Conservation (phyloP, 805 yeast species). For the Hanseniaspora vineae region DNA sequence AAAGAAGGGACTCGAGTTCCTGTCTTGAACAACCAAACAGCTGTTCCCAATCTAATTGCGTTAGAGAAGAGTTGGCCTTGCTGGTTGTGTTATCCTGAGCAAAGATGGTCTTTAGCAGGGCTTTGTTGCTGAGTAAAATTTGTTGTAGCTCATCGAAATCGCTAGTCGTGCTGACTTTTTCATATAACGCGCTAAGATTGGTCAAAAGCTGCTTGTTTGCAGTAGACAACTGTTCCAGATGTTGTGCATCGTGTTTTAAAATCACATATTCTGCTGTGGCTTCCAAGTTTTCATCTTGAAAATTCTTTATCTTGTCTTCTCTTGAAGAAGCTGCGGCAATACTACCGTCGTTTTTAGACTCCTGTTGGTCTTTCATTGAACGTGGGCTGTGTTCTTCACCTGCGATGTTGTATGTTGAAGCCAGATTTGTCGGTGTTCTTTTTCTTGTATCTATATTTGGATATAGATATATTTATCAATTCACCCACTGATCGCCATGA, state of each 20-base stretch:
- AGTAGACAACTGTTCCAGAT: slow-evolving; percentile 11
- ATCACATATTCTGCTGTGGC: slow-evolving; percentile 15
- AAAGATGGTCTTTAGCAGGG: slow-evolving; percentile 18
- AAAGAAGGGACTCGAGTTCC: slow-evolving; percentile 1
- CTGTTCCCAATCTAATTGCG: slow-evolving; percentile 17
- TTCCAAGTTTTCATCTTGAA: neutral
- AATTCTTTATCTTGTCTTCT: neutral
- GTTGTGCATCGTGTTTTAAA: slow-evolving; percentile 12
- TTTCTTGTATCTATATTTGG: no score
- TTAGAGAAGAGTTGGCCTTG: slow-evolving; percentile 5
- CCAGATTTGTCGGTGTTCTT: no score
- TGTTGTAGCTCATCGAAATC: slow-evolving; percentile 22
- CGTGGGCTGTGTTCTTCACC: no score
- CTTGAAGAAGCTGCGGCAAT: neutral
- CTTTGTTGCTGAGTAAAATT: slow-evolving; percentile 14
- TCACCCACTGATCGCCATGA: no score
- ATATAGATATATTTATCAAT: no score
- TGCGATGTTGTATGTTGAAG: no score
- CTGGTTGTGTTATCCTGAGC: slow-evolving; percentile 12
- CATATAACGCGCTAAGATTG: slow-evolving; percentile 15
- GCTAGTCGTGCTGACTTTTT: slow-evolving; percentile 17
- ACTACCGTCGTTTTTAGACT: neutral
- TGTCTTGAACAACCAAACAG: slow-evolving; percentile 15
- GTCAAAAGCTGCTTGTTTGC: slow-evolving; percentile 13
- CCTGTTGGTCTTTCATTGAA: no score